These are phyloP conservation scores for Pleurotus tuber-regium DNA, from an alignment of 768 basidiomycete species.

Conservation along the genomic window DNA sequence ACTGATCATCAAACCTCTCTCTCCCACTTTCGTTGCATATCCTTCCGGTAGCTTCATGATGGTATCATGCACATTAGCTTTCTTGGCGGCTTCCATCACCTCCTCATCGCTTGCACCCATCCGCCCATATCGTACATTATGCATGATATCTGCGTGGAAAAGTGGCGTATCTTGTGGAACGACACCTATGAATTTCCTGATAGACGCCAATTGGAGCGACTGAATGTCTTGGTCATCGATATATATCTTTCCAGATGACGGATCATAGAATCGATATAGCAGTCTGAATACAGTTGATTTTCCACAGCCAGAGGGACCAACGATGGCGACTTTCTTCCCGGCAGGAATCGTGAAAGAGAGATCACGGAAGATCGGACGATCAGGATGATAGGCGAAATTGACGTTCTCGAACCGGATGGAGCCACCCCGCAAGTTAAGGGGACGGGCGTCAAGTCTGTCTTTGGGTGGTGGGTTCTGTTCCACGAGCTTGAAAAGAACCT, in stretches of 20 bases:
- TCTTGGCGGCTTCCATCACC: conserved; percentile 77
- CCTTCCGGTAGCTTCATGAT: conserved; percentile 80
- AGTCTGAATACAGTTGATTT: conserved; percentile 97
- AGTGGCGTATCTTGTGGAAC: conserved; percentile 98
- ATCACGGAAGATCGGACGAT: conserved; percentile 86
- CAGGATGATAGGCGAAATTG: conserved; percentile 87
- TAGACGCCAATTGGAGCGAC: conserved; percentile 64
- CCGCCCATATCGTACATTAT: conserved; percentile 92
- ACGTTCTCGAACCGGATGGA: conserved; percentile 93
- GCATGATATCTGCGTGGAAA: conserved; percentile 93
- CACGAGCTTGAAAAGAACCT: conserved; percentile 87
- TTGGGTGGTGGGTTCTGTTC: conserved; percentile 75
- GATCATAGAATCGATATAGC: conserved; percentile 92
- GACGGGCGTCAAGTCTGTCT: conserved; percentile 68
- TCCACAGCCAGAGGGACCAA: conserved; percentile 95
- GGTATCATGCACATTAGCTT: conserved; percentile 85
- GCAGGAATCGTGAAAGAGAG: conserved; percentile 91
- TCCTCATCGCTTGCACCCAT: conserved; percentile 87
- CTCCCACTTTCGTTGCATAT: conserved; percentile 90
- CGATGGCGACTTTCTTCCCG: conserved; percentile 95
- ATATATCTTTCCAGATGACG: conserved; percentile 72
- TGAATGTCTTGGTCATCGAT: conserved; percentile 88
- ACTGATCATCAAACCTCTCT: conserved; percentile 96
- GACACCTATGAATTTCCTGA: conserved; percentile 81
- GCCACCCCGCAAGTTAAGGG: conserved; percentile 73